Base-by-base conservation (phyloP, 2,329 filamentous ascomycete species). In the Didymellaceae sp. region DNA sequence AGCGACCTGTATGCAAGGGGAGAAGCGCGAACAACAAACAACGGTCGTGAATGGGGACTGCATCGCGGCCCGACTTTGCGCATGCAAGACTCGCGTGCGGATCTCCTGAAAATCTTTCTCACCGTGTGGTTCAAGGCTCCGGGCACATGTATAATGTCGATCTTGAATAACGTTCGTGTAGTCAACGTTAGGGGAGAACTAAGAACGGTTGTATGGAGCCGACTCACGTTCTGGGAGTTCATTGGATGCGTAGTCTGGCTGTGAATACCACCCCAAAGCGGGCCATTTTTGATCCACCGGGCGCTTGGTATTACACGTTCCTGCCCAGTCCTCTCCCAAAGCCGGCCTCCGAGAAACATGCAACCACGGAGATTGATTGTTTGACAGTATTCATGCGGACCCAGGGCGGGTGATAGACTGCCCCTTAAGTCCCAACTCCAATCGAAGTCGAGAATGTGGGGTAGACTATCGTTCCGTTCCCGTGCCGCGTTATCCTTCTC, bases 351-450 rank as follows among this genome's bases (percentile, higher is more conserved):
- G 25, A 21, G 16, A 26, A n/a, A 30, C 3, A 55, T 55, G 52
- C 52, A 48, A 25, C 16, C 47, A 52, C 52, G 52, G 52, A 55
- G 47, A 55, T 55, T 55, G 47, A 42, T 10, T 31, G n/a, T 25
- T 26, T 47, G 32, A 11, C 31, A 31, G 24, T 11, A 13, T 51
- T 42, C 32, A 46, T 37, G 48, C 48, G n/a, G 28, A 34, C 30
- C 22, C 28, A 46, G 25, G 42, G 41, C 22, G 34, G 47, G 11
- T 30, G 35, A 40, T 8, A 26, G 6, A 18, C 13, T 34, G 32
- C 40, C 41, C 40, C 47, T 51, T 40, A 50, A 26, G 25, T 41
- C 18, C 25, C 20, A 6, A 34, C n/a, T 32, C 9, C 28, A 24
- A 20, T 34, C 16, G 34, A 45, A 35, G 48, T 26, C 25, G 33